Percentiles rank a stretch among this genome's conserved stretches.
These are phyloP conservation scores for Nakazawaea laoshanensis DNA, from an alignment of 805 yeast species.

Conservation along the genomic window DNA sequence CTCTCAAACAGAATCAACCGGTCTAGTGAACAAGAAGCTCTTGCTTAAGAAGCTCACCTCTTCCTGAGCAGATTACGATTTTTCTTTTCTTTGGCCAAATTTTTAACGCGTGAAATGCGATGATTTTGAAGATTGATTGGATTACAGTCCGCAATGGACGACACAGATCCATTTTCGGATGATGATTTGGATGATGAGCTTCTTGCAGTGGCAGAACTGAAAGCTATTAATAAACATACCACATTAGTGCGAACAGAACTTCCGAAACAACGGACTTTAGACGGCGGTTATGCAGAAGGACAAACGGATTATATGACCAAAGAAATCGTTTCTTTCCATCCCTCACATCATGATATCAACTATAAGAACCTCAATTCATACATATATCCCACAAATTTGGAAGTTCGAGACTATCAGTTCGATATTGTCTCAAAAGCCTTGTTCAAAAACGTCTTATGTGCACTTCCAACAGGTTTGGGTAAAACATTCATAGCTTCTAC, in stretches of 20 bases:
- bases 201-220: conserved; percentile 22
- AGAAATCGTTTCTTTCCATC: conserved; percentile 17
- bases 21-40: conserved; percentile 7
- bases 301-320: conserved; percentile 18
- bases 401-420: conserved; percentile 81
- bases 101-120: not conserved
- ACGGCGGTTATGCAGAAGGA: conserved; percentile 13
- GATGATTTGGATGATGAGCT: conserved; percentile 23
- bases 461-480: conserved; percentile 96
- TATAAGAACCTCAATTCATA: conserved; percentile 33
- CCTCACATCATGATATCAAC: conserved; percentile 45
- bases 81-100: conserved; percentile 1
- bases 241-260: conserved; percentile 13
- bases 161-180: conserved; percentile 6
- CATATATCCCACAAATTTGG: conserved; percentile 80
- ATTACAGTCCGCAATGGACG: too few species aligned
- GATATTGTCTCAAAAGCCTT: conserved; percentile 70
- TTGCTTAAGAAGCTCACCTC: conserved; percentile 3
- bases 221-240: conserved; percentile 20
- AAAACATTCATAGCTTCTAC: conserved; percentile 94
- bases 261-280: conserved; percentile 18
- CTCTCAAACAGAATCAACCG: conserved; percentile 3
- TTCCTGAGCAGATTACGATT: not conserved
- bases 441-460: conserved; percentile 69
- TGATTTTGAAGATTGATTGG: conserved; percentile 4